Evolutionary conservation across 2,329 filamentous ascomycete species (phyloP), one percentile per base, ranked within the genome.

Genomic region (Penicillium capsulatum): DNA sequence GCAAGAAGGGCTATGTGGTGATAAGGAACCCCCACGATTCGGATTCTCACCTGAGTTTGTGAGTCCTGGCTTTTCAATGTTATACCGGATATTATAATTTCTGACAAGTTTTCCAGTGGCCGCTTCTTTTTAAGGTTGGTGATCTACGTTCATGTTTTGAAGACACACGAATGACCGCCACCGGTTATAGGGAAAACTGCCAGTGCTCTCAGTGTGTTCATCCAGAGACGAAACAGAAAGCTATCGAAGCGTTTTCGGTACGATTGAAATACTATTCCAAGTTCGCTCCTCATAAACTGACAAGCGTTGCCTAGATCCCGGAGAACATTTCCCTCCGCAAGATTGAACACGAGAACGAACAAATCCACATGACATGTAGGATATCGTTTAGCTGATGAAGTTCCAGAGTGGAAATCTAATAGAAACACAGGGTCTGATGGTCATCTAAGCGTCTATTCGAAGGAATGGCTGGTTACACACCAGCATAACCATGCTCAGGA

Each of bases 361-460:
- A 14, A n/a, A 11, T 79, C 10, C 55, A 65, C 37, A 64, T 83
- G 7, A 65, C 61, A 38, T 83, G 79, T 81, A 55, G 47, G 68
- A 22, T 11, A n/a, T 7, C 4, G n/a, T n/a, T 14, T 7, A 6
- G n/a, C 4, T 14, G 9, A n/a, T 14, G 9, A 14, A 11, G 6
- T n/a, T 6, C 9, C 26, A 28, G 26, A n/a, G 6, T 9, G 9
- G 19, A 22, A 22, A 5, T 34, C 31, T 17, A 16, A 30, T 19
- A 42, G 3, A 19, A 17, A 15, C 7, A 3, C 13, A 86, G 83
- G 83, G 83, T 74, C 75, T 44, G 82, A 85, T 58, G 72, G 71
- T 1, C 89, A 94, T 61, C 58, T 71, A 31, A 89, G 85, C 63
- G 64, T 71, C 16, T 94, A 89, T 58, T 59, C 72, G 1, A 82